These are phyloP conservation scores for Selenicereus undatus DNA, from an alignment of 148 eudicot genomes.

Conservation along the genomic window DNA sequence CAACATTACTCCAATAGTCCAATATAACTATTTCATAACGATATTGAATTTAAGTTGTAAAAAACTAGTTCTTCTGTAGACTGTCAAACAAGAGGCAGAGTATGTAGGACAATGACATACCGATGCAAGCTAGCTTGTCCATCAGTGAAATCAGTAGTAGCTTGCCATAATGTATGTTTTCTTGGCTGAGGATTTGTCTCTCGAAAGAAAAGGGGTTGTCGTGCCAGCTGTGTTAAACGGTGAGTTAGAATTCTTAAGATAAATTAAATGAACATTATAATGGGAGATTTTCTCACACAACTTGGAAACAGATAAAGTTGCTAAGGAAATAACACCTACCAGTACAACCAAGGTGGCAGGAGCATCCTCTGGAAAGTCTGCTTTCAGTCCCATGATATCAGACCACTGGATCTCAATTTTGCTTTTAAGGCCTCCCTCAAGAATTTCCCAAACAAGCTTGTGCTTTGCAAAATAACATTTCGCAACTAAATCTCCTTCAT, in stretches of 20 bases:
- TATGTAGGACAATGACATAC: conserved; percentile 25
- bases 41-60: not conserved
- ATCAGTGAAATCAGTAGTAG: conserved; percentile 74
- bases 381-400: conserved; percentile 75
- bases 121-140: conserved; percentile 70
- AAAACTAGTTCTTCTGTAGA: not conserved
- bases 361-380: conserved; percentile 58
- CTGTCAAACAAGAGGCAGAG: not conserved
- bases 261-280: not conserved
- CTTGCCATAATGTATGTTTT: conserved; percentile 87
- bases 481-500: conserved; percentile 89
- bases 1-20: not conserved
- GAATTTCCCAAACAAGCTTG: conserved; percentile 96
- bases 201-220: conserved; percentile 72
- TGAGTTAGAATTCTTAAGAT: conserved; percentile 5
- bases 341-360: conserved; percentile 66
- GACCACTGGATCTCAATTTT: conserved; percentile 96
- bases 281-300: not conserved
- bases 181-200: conserved; percentile 95
- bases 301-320: not conserved
- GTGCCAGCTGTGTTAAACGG: conserved; percentile 46
- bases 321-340: conserved; percentile 37
- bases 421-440: conserved; percentile 84
- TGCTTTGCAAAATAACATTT: conserved; percentile 97
- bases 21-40: not conserved